Base-by-base conservation (phyloP, 495 filamentous ascomycete genomes). In the Elaphomyces granulatus region DNA sequence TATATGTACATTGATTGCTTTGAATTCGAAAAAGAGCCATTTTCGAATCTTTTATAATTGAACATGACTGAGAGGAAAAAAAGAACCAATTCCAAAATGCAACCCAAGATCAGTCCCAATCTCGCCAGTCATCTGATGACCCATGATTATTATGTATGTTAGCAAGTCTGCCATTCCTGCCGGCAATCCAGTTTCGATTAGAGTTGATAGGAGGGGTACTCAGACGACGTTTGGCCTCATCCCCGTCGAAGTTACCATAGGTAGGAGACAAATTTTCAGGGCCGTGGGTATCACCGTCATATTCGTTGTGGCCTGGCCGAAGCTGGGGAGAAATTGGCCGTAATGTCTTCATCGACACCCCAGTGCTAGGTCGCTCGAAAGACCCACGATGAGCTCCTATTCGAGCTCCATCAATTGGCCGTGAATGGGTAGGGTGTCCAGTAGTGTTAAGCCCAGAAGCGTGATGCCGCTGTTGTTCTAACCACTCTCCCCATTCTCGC, bases 311-410 rank as follows among this genome's bases (percentile, higher is more conserved):
- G 0, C 61, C 64, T 28, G 62, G 66, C 23, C 64, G 51, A 4
- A 60, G 54, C 3, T 63, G 55, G 15, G 67, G 63, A 0, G 64
- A 68, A 36, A 52, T 52, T 1, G 64, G 64, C 9, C 63, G 54
- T 15, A 71, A 51, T 0, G 68, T 72, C 49, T 69, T 66, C 63
- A 71, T 67, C 3, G 68, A 72, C n/a, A 72, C 64, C 12, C 63
- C 63, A 1, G 67, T 71, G 17, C 54, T 50, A 0, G 67, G 65
- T 28, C 65, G 60, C 1, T 69, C 66, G 1, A 39, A 1, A 1
- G 37, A 26, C n/a, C n/a, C 36, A 18, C 37, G 38, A 17, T 38
- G 34, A 34, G 36, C 39, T 8, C 19, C 20, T 15, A 31, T 43
- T 35, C 20, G 42, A 28, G 16, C 28, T 20, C 34, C 33, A 26